Base-by-base conservation (phyloP, 2,329 filamentous ascomycete species). In the Elsinoe arachidis region DNA sequence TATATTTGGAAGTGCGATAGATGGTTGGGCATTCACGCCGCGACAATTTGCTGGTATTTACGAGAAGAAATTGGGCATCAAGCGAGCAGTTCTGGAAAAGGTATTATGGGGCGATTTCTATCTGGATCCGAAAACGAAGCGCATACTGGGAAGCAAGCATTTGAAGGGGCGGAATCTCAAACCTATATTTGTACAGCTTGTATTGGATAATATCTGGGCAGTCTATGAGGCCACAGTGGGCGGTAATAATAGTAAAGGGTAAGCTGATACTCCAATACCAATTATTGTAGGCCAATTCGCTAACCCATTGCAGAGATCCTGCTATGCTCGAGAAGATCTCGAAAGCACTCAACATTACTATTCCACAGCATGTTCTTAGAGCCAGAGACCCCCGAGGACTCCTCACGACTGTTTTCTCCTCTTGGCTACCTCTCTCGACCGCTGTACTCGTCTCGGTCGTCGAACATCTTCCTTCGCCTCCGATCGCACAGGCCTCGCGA, bases 1-100 rank as follows among this genome's bases (percentile, higher is more conserved):
- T 70, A 97, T 99, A 62, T 99, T 99, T 71, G 90, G 90, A 75
- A 97, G 92, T 69, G 93, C 93, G 59, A 87, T 96, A 58, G 93
- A 99, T 68, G 93, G 93, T n/a, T 99, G 93, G 93, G 93, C 93
- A 2, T 99, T 99, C 67, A 99, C 93, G 0, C 86, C 96, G 52
- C 83, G 90, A 53, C 93, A 99, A 66, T 99, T 99, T 69, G 91
- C 93, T 15, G 83, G 83, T 37, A 76, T 97, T 26, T 99, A 97
- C 68, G 92, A 97, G 73, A 95, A 91, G 77, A 99, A 99, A 71
- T 80, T 99, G 5, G 92, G 93, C 12, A 95, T 97, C 72, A 97
- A 96, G 73, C 82, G 91, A 47, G 84, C 83, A 23, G 74, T 88
- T 0, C 80, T 99, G 68, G 91, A 99, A 72, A 96, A 93, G 69